Conservation (phyloP, 2,329 filamentous ascomycete species). For the Aspergillus vadensis region DNA sequence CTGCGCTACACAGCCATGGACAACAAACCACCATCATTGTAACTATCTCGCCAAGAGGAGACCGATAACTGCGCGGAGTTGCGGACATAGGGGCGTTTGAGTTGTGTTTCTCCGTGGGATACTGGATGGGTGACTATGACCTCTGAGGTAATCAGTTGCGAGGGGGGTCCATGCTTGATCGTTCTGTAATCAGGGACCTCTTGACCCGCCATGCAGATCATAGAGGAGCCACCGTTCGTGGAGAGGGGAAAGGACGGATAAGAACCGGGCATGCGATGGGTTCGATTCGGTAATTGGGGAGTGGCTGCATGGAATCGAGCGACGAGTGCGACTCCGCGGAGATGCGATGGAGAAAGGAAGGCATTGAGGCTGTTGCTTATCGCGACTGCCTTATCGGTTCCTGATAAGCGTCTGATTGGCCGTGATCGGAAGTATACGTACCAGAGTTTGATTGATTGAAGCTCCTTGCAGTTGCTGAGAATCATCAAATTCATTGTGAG, state of each 20-base stretch:
- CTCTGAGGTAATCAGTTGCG: constrained; percentile 19
- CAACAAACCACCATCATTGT: neutral
- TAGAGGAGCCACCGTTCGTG: constrained; percentile 1
- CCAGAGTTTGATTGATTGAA: neutral
- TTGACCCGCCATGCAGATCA: constrained; percentile 9
- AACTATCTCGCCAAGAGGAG: constrained; percentile 1
- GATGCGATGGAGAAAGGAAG: neutral
- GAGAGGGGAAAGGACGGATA: neutral
- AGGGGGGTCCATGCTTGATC: constrained; percentile 7
- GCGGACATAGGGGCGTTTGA: neutral
- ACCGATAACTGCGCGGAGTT: neutral
- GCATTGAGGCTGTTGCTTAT: neutral
- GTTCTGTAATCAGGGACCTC: constrained; percentile 18
- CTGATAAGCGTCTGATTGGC: constrained; percentile 1
- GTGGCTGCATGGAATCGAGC: neutral
- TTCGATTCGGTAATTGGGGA: neutral
- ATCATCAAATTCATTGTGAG: neutral
- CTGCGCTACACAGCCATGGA: neutral
- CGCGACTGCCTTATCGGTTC: neutral
- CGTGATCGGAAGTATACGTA: neutral
- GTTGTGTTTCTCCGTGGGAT: constrained; percentile 16
- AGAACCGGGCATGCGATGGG: neutral
- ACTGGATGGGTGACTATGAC: neutral
- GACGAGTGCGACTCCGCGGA: neutral
- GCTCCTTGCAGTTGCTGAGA: neutral